phyloP scores from a whole-genome alignment of 2,329 filamentous ascomycete genomes.

The Exophiala spinifera region DNA sequence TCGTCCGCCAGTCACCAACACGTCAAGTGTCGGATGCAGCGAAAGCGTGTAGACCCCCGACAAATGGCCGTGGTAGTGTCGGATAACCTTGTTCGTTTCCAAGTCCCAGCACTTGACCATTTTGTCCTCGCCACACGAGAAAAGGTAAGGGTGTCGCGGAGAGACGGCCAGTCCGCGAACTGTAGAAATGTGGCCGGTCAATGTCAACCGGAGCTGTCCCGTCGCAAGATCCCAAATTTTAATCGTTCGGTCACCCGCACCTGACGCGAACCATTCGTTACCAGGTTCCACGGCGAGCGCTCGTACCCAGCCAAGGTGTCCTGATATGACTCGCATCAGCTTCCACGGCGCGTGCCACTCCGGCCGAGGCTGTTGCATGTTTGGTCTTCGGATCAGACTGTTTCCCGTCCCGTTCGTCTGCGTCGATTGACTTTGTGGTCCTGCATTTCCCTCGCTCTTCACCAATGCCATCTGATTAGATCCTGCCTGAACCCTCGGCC shows the following conservation, averaged over 20 bases:
- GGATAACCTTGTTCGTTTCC: slow-evolving; percentile 98
- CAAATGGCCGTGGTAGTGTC: slow-evolving; percentile 94
- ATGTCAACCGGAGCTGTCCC: slow-evolving; percentile 75
- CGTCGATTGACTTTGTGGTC: slow-evolving; percentile 40
- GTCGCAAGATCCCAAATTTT: slow-evolving; percentile 98
- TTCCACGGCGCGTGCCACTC: slow-evolving; percentile 99
- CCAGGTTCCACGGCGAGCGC: slow-evolving; percentile 87
- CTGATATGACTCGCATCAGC: slow-evolving; percentile 94
- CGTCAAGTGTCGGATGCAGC: slow-evolving; percentile 91
- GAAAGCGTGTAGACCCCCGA: slow-evolving; percentile 92
- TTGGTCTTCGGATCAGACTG: slow-evolving; percentile 58
- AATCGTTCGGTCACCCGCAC: slow-evolving; percentile 92
- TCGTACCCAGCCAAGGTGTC: slow-evolving; percentile 93
- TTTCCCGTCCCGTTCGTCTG: slow-evolving; percentile 39
- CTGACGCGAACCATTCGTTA: slow-evolving; percentile 96
- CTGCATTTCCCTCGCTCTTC: slow-evolving; percentile 39
- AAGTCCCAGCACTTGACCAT: slow-evolving; percentile 99
- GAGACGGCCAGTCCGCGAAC: slow-evolving; percentile 90
- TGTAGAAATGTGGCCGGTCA: slow-evolving; percentile 92
- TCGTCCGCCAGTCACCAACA: slow-evolving; percentile 88
- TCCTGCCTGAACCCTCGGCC: slow-evolving; percentile 54
- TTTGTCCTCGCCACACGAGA: slow-evolving; percentile 97
- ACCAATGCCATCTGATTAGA: slow-evolving; percentile 66
- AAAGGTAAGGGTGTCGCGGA: slow-evolving; percentile 90
- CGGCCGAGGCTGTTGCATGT: slow-evolving; percentile 68